Evolutionary conservation across 2,329 filamentous ascomycete genomes (phyloP), one percentile per base, ranked within the genome.

Genomic region (Endothia cerciana): DNA sequence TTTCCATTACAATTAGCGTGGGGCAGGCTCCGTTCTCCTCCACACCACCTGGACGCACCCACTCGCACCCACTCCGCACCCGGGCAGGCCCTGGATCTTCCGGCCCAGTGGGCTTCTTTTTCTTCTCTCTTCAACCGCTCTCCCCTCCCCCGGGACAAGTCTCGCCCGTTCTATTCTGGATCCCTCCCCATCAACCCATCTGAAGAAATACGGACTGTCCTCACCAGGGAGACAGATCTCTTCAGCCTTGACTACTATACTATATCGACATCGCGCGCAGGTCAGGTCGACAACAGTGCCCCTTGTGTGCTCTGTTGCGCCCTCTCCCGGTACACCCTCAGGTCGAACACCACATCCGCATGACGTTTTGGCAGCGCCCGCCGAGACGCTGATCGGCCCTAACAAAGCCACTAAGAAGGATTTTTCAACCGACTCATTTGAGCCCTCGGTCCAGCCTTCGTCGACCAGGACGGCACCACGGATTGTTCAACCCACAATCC

Each of bases 321-420:
- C 22, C 38, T 49, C 28, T 62, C 19, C 38, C 38, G 22, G 25
- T 10, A 13, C 47, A 41, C 19, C n/a, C 55, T 57, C 38, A 17
- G 47, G 11, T 30, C 36, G 17, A 19, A 25, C 33, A 45, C 30
- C 49, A 43, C 22, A 43, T 41, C 36, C 38, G 51, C 61, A 63
- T 63, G 61, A 63, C 61, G 61, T 25, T 63, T n/a, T 57, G 15
- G 17, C 25, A 55, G 49, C 61, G 51, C 33, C 51, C 51, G n/a
- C 61, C 38, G 61, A 63, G 61, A 57, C 51, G 6, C 25, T 62
- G 63, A 51, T 69, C 56, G 62, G 67, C 56, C 64, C 62, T 58
- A 59, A 59, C 13, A 8, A 62, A 65, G 65, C 60, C 65, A 47
- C 59, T 62, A 45, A 36, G 66, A 65, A 70, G 65, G 62, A 65